Evolutionary conservation across 352 stramenopile species (phyloP), one percentile per base, ranked within the genome.

Genomic region (Pythium brassicae): DNA sequence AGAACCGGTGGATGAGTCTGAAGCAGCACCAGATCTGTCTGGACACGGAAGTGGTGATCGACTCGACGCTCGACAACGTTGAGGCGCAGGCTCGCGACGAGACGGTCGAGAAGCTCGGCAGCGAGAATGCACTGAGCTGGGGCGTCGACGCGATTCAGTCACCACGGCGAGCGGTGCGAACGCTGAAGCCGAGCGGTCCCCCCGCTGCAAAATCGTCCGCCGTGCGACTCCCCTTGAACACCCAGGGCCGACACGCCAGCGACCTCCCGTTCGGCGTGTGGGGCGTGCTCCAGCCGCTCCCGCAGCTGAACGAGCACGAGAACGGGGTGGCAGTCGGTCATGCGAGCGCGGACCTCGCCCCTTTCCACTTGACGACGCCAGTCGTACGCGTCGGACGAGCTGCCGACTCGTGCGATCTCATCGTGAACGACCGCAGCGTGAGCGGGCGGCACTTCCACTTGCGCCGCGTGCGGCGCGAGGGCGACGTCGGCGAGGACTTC

Each of bases 371-470:
- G 3, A 88, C 78, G 3, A 74, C 78, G 5, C 71, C 82, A 6
- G 79, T 95, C 20, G 68, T 94, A 47, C 74, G 83, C 1, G 83
- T 95, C 25, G 86, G 86, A 12, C 80, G 86, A 8, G 81, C 83
- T 15, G 78, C 78, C 3, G 86, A 94, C 60, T 91, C 83, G 49
- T 94, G 86, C 48, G 86, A 95, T 64, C 77, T 95, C 22, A 84
- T 95, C 53, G 78, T 95, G 15, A 95, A 92, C 27, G 86, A 95
- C 43, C 78, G 83, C 29, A 95, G 86, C 63, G 84, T 95, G 7
- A 94, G 84, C 65, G 84, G 86, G 2, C 75, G 81, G 8, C 86
- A 95, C 50, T 95, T 95, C 42, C 84, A 94, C 50, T 59, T 95
- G 39, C 78, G 86, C 9, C 76, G 83, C 15, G 57, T 90, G 8